Base-by-base conservation (phyloP, 176 grass and related monocot species). In the Pontederia paniculata region DNA sequence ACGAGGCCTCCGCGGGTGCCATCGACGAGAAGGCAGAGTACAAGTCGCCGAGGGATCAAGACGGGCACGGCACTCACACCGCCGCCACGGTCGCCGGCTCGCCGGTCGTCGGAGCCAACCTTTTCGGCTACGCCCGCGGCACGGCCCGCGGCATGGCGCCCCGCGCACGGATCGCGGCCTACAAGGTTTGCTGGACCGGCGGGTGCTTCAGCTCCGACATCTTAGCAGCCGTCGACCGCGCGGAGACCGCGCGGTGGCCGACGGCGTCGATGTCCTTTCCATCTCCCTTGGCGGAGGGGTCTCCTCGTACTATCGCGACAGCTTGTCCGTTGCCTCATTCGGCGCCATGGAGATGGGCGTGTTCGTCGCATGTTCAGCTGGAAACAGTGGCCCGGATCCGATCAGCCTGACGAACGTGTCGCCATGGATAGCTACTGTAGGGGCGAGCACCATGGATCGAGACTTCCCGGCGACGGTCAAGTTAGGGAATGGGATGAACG, bases 31-130 rank as follows among this genome's bases (percentile, higher is more conserved):
- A 31, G 25, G 25, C 25, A 5, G 25, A 31, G 25, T 5, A 2
- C 25, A 31, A 31, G 25, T 88, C 80, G 20, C 70, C 84, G 10
- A 84, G 88, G 9, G 88, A 94, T 84, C 64, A 52, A 1, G 17
- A 53, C 0, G 88, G 88, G 6, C 88, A 94, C 23, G 88, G 88
- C 58, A 94, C 84, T 12, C 83, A 81, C 74, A 88, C 84, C 1
- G 73, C 84, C 37, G 88, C 89, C 16, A 88, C 80, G 1, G 84
- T 80, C 0, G 89, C 52, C 9, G 84, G 84, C 0, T 80, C 71
- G 41, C 68, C 52, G 13, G 80, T 79, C 48, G 3, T 19, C 2
- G 53, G 74, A 17, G 84, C 77, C 13, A 84, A 84, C 60, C 79
- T 71, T 71, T 94, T 79, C 9, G 89, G 80, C 42, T 88, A 94